Evolutionary conservation across 2,329 filamentous ascomycete species (phyloP), one percentile per base, ranked within the genome.

Genomic region (Bipolaris zeicola): DNA sequence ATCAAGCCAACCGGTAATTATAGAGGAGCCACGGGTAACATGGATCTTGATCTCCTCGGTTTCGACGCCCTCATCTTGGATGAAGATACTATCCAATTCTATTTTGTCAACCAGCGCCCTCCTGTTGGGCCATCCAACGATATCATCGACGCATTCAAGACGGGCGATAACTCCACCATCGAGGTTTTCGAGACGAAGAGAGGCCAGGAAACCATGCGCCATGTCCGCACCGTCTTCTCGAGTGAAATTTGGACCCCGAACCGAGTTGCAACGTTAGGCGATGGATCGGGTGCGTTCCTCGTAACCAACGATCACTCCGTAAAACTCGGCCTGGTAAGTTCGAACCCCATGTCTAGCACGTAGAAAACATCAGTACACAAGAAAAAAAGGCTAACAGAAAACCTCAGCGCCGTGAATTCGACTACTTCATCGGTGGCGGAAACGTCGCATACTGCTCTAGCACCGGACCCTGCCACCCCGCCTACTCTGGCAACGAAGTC

Each of bases 261-360:
- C 41, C 63, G 69, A n/a, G 57, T 69, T 3, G 66, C 65, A 1
- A 59, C 64, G 2, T 20, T 71, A 6, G 61, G 58, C 1, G 60
- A 56, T 26, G 64, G 65, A 20, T 63, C 59, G 0, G 66, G 66
- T 16, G 64, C 58, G 0, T 68, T 71, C 34, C 52, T 69, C 3
- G 57, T 69, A 7, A 66, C 62, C 3, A 71, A 71, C 24, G 69
- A 72, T 36, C 69, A 72, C 26, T 68, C 66, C n/a, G 58, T 44
- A 1, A 70, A 67, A 34, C 56, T 63, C 18, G 66, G 66, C n/a
- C 59, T 57, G 61, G 66, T 67, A 52, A n/a, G 61, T 34, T 11
- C 3, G 14, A 42, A 7, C 8, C 10, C 5, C 11, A 4, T 20
- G 5, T n/a, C 22, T 3, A 10, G 6, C 11, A 16, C 7, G 7